Evolutionary conservation across 495 filamentous ascomycete genomes (phyloP).

Genomic region (Platismatia glauca): DNA sequence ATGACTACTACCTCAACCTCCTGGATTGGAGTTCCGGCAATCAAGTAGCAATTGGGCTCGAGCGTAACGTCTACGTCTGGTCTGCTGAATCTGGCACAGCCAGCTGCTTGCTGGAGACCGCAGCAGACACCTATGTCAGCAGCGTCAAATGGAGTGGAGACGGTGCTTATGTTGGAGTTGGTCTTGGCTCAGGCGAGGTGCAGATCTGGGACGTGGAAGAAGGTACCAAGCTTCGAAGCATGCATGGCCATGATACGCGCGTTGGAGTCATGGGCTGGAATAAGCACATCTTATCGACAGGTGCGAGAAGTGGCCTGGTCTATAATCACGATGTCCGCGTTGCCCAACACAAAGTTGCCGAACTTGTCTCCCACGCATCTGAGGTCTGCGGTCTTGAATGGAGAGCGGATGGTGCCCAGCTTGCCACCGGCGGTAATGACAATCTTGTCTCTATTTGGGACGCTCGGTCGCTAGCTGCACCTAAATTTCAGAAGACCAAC

Average conservation of each 20-base stretch:
- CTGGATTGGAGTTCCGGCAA: slow-evolving; percentile 96
- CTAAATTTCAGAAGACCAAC: slow-evolving; percentile 99
- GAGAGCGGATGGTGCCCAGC: slow-evolving; percentile 89
- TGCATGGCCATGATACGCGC: slow-evolving; percentile 93
- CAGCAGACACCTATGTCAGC: slow-evolving; percentile 87
- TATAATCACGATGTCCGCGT: slow-evolving; percentile 99
- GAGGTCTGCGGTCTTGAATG: slow-evolving; percentile 98
- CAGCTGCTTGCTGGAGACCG: slow-evolving; percentile 73
- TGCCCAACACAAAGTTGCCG: slow-evolving; percentile 93
- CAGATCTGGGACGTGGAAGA: slow-evolving; percentile 99
- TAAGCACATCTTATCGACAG: slow-evolving; percentile 93
- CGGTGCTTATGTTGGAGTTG: slow-evolving; percentile 91
- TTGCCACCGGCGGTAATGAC: slow-evolving; percentile 95
- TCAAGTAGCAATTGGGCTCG: slow-evolving; percentile 94
- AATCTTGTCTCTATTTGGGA: slow-evolving; percentile 99
- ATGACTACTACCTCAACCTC: slow-evolving; percentile 98
- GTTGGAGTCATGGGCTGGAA: slow-evolving; percentile 98
- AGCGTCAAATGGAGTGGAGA: slow-evolving; percentile 98
- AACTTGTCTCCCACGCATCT: slow-evolving; percentile 90
- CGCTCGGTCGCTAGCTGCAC: slow-evolving; percentile 78
- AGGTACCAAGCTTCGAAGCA: slow-evolving; percentile 87
- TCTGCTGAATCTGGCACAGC: slow-evolving; percentile 92
- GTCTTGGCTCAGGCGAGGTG: slow-evolving; percentile 88
- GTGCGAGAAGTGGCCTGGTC: slow-evolving; percentile 87
- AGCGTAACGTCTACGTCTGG: slow-evolving; percentile 97